Evolutionary conservation across 2,329 filamentous ascomycete species (phyloP), one percentile per base, ranked within the genome.

Genomic region (Aspergillus persii): DNA sequence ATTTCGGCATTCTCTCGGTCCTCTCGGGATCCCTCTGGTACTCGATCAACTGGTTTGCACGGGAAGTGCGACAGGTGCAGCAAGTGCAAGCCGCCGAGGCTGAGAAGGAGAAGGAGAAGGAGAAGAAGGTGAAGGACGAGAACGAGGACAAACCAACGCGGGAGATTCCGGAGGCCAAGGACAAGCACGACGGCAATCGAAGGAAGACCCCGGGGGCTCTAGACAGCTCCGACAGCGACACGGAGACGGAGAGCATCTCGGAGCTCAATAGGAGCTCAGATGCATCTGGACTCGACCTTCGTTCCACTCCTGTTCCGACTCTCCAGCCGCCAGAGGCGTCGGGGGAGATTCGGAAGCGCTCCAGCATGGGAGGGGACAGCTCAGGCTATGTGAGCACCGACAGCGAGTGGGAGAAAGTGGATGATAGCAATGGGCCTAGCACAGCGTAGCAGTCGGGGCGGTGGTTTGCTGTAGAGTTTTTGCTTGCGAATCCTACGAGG

Each of bases 391-490:
- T 82, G 62, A 94, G 92, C 76, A 97, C 93, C 4, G 94, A 98
- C 78, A 94, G 94, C 71, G 94, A 98, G 78, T 98, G 94, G 94
- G 94, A 97, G 80, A 96, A 95, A 81, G 89, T 98, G 3, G 92
- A 91, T 26, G 68, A 69, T 29, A 66, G 41, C 41, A 61, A 59
- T 53, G 54, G 29, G 49, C 56, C 11, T 63, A 58, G 55, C 44
- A 47, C 27, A 23, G 18, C 18, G 39, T 31, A 31, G 30, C 6
- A 31, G 30, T 31, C 5, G 30, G 30, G 5, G 4, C 7, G 15
- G 36, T 12, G 12, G 15, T n/a, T 23, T 47, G 26, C 18, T 47
- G 44, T 47, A 47, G n/a, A 15, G 44, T 27, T 23, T 27, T 23
- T 23, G 7, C n/a, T 5, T 27, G 18, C 26, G 23, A 7, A 26